Base-by-base conservation (phyloP, 1,284 basidiomycete species). In the Meira miltonrushii region DNA sequence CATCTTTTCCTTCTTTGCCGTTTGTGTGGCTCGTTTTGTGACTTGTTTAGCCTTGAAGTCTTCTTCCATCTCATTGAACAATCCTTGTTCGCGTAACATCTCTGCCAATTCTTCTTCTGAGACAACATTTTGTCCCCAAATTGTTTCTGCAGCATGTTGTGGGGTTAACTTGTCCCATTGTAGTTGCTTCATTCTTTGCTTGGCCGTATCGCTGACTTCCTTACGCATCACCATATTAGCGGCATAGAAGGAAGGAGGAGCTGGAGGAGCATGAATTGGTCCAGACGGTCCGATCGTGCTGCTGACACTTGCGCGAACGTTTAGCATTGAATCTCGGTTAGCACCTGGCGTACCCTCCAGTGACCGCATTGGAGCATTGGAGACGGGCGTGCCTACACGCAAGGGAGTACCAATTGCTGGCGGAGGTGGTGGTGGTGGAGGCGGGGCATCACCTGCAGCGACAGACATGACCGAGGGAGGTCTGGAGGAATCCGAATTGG, bases 11-110 rank as follows among this genome's bases (percentile, higher is more conserved):
- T 76, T 75, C 68, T 77, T 77, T 54, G 81, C 78, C 6, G 79
- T 78, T 0, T 55, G 40, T 0, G 66, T 59, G 38, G 50, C 57
- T 58, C 67, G 69, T 76, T 71, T 80, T 71, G 68, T 91, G 51
- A 92, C 83, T 79, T 95, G 92, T 80, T 94, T 93, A 17, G 93
- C 92, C 78, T 94, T 93, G 82, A 98, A 98, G 76, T 94, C 92
- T 74, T 95, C 89, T 79, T 98, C 93, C 88, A 98, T 97, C 81
- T 93, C 89, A 71, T 84, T 84, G 87, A 93, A 97, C 10, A 98
- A 85, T 43, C 93, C 90, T 73, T 66, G 58, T 39, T 68, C 43
- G 44, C 68, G 60, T 17, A 78, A 54, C 50, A 61, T 49, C 51
- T 61, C 58, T 46, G 69, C 65, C 21, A 77, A 46, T 33, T 54